These are phyloP conservation scores for Rhodotorula toruloides DNA, from an alignment of 768 basidiomycete species.

Conservation along the genomic window DNA sequence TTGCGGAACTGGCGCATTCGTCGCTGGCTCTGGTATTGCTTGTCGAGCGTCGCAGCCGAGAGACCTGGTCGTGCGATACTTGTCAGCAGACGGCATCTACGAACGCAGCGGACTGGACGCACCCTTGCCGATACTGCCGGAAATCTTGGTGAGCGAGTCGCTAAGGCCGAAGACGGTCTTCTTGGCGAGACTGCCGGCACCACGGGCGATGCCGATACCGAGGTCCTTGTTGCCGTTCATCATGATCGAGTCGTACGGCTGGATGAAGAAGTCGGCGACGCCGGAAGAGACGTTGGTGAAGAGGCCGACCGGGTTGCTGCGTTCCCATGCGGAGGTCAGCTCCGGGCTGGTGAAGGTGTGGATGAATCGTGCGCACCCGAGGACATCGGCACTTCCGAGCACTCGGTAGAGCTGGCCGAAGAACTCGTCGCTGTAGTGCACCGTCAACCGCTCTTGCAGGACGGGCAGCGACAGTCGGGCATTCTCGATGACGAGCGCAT, in stretches of 20 bases:
- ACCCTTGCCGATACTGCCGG: slow-evolving; percentile 96
- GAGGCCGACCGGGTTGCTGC: slow-evolving; percentile 82
- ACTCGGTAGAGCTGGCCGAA: slow-evolving; percentile 91
- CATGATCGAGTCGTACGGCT: slow-evolving; percentile 92
- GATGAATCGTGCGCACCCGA: slow-evolving; percentile 41
- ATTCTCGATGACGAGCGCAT: slow-evolving; percentile 88
- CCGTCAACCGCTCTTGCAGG: slow-evolving; percentile 71
- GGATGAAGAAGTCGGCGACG: slow-evolving; percentile 96
- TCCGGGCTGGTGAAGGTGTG: too few relatives aligned
- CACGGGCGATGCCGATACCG: slow-evolving; percentile 56
- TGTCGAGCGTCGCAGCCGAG: slow-evolving; percentile 93
- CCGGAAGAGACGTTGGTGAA: slow-evolving; percentile 98
- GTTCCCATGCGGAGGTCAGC: slow-evolving; percentile 44
- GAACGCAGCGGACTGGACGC: not conserved
- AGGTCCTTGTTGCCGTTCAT: slow-evolving; percentile 93
- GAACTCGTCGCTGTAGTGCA: slow-evolving; percentile 91
- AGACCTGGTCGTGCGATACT: slow-evolving; percentile 56
- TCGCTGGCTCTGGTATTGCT: slow-evolving; percentile 85
- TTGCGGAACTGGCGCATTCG: slow-evolving; percentile 85
- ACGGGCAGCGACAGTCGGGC: slow-evolving; percentile 82
- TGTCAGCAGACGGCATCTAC: not conserved
- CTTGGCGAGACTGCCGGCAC: slow-evolving; percentile 95
- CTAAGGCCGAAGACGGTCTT: slow-evolving; percentile 96
- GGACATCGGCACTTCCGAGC: slow-evolving; percentile 93
- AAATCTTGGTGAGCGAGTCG: slow-evolving; percentile 96